These are phyloP conservation scores for Pyrenopolyporus hunteri DNA, from an alignment of 495 filamentous ascomycete species.

Conservation along the genomic window DNA sequence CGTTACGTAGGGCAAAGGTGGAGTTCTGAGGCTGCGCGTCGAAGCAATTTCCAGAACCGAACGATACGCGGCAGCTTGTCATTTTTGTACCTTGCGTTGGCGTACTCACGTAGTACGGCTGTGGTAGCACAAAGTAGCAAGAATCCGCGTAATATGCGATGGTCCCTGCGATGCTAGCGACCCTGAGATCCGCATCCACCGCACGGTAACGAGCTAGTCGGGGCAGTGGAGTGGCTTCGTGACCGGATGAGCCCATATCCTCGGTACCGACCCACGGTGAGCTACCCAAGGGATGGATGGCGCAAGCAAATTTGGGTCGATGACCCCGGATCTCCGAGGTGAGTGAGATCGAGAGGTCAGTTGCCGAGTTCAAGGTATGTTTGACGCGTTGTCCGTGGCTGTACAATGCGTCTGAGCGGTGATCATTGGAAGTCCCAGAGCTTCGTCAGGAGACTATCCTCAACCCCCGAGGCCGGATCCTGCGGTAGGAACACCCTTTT, in stretches of 20 bases:
- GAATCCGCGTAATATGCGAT: conserved; percentile 19
- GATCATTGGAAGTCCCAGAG: conserved; percentile 61
- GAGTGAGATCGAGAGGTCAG: conserved; percentile 7
- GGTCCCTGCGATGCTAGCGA: conserved; percentile 14
- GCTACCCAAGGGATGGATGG: conserved; percentile 19
- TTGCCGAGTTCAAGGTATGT: conserved; percentile 12
- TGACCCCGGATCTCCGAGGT: conserved; percentile 11
- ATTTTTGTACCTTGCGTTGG: conserved; percentile 38
- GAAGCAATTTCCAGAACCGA: conserved; percentile 35
- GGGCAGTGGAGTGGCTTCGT: conserved; percentile 33
- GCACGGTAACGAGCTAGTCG: no score
- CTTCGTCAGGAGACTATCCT: conserved; percentile 58
- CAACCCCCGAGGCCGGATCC: conserved; percentile 47
- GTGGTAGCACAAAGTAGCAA: conserved; percentile 29
- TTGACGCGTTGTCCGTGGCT: conserved; percentile 5
- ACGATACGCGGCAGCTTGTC: conserved; percentile 35
- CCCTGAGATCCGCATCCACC: no score
- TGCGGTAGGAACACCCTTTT: conserved; percentile 79
- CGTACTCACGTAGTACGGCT: conserved; percentile 20
- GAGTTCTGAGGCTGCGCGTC: conserved; percentile 38
- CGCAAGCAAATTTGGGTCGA: conserved; percentile 18
- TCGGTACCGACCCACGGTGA: conserved; percentile 23
- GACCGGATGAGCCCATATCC: conserved; percentile 20
- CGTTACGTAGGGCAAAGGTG: conserved; percentile 40
- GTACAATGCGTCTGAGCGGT: conserved; percentile 6